Percentiles rank a stretch among this genome's conserved stretches.
These are phyloP conservation scores for Tephrocybe sp. DNA, from an alignment of 768 basidiomycete genomes.

Conservation along the genomic window DNA sequence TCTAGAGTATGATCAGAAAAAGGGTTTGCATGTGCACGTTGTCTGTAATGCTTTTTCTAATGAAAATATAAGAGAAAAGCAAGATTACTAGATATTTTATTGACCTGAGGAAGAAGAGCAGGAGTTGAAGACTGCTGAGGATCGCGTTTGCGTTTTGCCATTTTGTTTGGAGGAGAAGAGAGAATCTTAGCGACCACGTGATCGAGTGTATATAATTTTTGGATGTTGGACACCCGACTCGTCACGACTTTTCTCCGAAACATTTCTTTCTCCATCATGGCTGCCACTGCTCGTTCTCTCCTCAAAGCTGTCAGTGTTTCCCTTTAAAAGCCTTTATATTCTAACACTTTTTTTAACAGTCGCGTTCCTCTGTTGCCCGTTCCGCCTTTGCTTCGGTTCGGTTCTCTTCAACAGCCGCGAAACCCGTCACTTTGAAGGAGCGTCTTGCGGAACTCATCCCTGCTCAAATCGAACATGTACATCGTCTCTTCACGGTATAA, in stretches of 20 bases:
- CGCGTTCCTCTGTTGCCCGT: constrained; percentile 47
- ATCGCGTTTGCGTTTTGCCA: constrained; percentile 34
- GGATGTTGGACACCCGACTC: constrained; percentile 9
- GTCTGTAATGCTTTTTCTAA: constrained; percentile 82
- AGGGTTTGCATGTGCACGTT: constrained; percentile 82
- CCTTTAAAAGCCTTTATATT: neutral
- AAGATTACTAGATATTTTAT: neutral
- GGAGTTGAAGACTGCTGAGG: constrained; percentile 14
- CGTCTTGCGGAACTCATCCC: constrained; percentile 93
- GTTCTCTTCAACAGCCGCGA: constrained; percentile 62
- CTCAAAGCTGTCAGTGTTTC: constrained; percentile 35
- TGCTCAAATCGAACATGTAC: constrained; percentile 70
- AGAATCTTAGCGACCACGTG: constrained; percentile 23
- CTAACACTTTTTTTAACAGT: constrained; percentile 29
- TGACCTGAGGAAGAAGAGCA: constrained; percentile 49
- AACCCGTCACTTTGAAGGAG: constrained; percentile 83
- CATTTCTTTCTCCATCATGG: constrained; percentile 32
- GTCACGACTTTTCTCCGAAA: constrained; percentile 10
- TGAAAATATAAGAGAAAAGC: constrained; percentile 1
- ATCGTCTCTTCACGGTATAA: constrained; percentile 13
- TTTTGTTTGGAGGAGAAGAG: constrained; percentile 10
- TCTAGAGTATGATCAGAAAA: constrained; percentile 87
- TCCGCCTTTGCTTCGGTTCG: constrained; percentile 45
- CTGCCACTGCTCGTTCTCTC: constrained; percentile 33
- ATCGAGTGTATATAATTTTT: constrained; percentile 18